These are phyloP conservation scores for Collybia sp. DNA, from an alignment of 768 basidiomycete genomes.

Conservation along the genomic window DNA sequence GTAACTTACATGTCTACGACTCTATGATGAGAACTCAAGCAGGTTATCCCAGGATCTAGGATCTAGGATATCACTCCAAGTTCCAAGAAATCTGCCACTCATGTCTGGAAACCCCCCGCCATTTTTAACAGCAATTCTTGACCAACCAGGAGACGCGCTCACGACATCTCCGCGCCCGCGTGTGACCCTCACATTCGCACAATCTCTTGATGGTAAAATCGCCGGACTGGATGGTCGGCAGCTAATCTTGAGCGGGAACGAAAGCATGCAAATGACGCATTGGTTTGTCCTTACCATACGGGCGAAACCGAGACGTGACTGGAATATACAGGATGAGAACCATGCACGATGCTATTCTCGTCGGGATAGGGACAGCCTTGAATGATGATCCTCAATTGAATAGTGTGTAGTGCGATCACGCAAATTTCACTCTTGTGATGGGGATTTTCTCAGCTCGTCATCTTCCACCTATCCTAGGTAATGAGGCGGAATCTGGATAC, in stretches of 20 bases:
- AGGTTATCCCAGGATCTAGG: too few relatives aligned
- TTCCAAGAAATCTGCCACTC: too few relatives aligned
- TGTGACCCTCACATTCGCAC: slow-evolving; percentile 83
- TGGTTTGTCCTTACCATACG: slow-evolving; percentile 46
- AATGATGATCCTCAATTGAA: slow-evolving; percentile 96
- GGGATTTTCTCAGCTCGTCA: slow-evolving; percentile 40
- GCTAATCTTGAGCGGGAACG: slow-evolving; percentile 76
- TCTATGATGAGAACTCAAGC: too few relatives aligned
- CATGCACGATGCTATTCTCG: slow-evolving; percentile 88
- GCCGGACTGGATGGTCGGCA: slow-evolving; percentile 71
- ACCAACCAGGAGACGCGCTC: too few relatives aligned
- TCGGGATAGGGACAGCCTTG: slow-evolving; percentile 86
- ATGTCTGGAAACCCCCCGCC: too few relatives aligned
- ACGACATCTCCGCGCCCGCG: slow-evolving; percentile 33
- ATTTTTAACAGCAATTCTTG: too few relatives aligned
- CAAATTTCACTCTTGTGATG: neutral
- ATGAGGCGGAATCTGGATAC: slow-evolving; percentile 7
- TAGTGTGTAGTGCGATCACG: slow-evolving; percentile 39
- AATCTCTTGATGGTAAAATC: slow-evolving; percentile 85
- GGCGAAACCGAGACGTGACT: slow-evolving; percentile 1
- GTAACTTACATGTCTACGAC: too few relatives aligned
- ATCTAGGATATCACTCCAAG: too few relatives aligned
- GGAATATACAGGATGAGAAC: slow-evolving; percentile 67
- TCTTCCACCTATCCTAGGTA: slow-evolving; percentile 38
- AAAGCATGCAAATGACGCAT: slow-evolving; percentile 93